Evolutionary conservation across 306 rosid species (phyloP), one percentile per base, ranked within the genome.

Genomic region (Medicago arabica): DNA sequence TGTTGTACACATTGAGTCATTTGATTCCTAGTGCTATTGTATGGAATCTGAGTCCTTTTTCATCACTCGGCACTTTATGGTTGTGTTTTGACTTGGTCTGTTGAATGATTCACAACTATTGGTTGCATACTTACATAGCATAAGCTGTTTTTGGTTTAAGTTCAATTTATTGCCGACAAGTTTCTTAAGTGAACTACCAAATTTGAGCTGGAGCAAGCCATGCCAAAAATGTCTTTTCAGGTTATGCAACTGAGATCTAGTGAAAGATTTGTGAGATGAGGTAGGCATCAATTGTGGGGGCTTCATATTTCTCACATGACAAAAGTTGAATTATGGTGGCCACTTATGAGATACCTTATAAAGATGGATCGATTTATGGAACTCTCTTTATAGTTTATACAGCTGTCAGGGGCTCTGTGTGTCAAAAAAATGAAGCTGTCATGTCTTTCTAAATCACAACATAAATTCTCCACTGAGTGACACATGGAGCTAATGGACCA

Each of bases 41-140:
- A 16, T 12, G 58, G 83, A 80, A 69, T 69, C 74, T 10, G 80
- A 54, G 85, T 68, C 80, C 43, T 74, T 69, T 63, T 74, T 62
- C 28, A 68, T 63, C 53, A 9, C 53, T 55, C 65, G 85, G 75
- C 78, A 69, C 12, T 74, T 39, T 21, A 54, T 49, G 66, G 66
- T 19, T 25, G 72, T 77, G 49, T 54, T 54, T 49, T 31, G 61
- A 65, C 46, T 59, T 71, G 62, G 76, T 80, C 39, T 74, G 67
- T 81, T 41, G 16, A 9, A 67, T 59, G 39, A 63, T 21, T 75
- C n/a, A 34, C 46, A 6, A 61, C 15, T 40, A 17, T 17, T 39
- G 70, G 34, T 65, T 65, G 50, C 69, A 38, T 64, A 6, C 38
- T 34, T 34, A 34, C 38, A 34, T 34, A 34, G 38, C 38, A 34